These are phyloP conservation scores for Aspergillus sclerotialis DNA, from an alignment of 2,329 filamentous ascomycete species.

Conservation along the genomic window DNA sequence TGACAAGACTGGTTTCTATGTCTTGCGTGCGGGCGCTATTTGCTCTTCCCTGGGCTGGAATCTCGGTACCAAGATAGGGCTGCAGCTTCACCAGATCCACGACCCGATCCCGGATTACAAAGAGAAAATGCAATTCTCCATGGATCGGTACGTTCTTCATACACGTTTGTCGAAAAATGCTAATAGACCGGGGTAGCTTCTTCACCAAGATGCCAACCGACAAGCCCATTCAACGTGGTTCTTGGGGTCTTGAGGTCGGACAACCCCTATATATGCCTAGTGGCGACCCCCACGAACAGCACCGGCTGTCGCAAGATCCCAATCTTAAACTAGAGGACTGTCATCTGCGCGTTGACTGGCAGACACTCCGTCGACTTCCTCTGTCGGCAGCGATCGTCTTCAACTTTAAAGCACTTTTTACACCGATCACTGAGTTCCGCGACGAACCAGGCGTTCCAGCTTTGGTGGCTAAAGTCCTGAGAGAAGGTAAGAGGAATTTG, in stretches of 20 bases:
- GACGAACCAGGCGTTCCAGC: conserved; percentile 68
- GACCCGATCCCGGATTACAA: conserved; percentile 71
- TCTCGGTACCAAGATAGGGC: conserved; percentile 64
- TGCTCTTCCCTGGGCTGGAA: conserved; percentile 80
- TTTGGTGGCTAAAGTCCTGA: conserved; percentile 61
- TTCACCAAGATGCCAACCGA: conserved; percentile 71
- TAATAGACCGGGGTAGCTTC: conserved; percentile 46
- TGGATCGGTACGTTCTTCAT: conserved; percentile 59
- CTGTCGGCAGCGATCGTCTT: conserved; percentile 70
- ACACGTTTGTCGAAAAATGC: not conserved
- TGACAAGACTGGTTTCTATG: conserved; percentile 63
- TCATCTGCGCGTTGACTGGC: conserved; percentile 76
- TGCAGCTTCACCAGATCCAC: conserved; percentile 66
- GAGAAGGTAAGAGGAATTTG: conserved; percentile 61
- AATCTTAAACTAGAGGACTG: conserved; percentile 53
- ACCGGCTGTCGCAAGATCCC: conserved; percentile 53
- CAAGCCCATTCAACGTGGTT: conserved; percentile 73
- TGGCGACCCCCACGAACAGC: conserved; percentile 56
- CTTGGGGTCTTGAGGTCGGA: conserved; percentile 74
- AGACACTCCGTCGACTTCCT: conserved; percentile 72
- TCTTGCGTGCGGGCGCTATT: conserved; percentile 67
- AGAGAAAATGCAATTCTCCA: conserved; percentile 79
- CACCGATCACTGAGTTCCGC: conserved; percentile 60
- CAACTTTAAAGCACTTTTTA: conserved; percentile 85
- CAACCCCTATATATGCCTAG: conserved; percentile 68